Base-by-base conservation (phyloP, 2,329 filamentous ascomycete genomes). In the Keithomyces neogunnii region DNA sequence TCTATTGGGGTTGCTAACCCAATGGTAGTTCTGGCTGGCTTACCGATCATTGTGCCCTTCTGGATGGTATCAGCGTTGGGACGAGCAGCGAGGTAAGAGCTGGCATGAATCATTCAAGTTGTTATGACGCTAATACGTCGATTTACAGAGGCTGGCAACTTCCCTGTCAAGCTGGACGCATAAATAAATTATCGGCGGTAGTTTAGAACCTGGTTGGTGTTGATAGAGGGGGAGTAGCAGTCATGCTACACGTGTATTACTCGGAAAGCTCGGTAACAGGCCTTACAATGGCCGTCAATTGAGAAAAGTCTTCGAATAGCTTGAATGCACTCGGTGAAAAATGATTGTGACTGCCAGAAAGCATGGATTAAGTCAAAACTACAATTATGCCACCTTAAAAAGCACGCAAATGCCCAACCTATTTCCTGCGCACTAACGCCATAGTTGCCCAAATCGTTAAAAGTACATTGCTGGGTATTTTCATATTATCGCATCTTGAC, bases 31-130 rank as follows among this genome's bases (percentile, higher is more conserved):
- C 82, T 89, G 84, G 80, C 83, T 95, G 66, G 90, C 93, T 64
- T 99, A 96, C 81, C 86, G 89, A 73, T 96, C 93, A 62, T 85
- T 99, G 61, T 99, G 95, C 86, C 93, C 95, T 64, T 93, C 88
- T 72, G 82, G 84, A 67, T 99, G 93, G 93, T 86, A 87, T 69
- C 75, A 85, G 73, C 84, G 93, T 75, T 99, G 93, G 93, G 92
- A 99, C 69, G 89, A 93, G 67, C 93, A 97, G 80, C 88, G 93
- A 74, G 89, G 89, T 95, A 78, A 69, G 86, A 75, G 50, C 56
- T 43, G 11, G 29, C 30, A 4, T 33, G 28, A 10, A 8, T 40
- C 31, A 8, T 28, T 19, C 54, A 54, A 56, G 38, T 26, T 26
- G 19, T 7, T 9, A 10, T 11, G 3, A 40, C 5, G 39, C 66